phyloP scores from a whole-genome alignment of 1,139 yeast species.

The Geotrichum citri-aurantii region DNA sequence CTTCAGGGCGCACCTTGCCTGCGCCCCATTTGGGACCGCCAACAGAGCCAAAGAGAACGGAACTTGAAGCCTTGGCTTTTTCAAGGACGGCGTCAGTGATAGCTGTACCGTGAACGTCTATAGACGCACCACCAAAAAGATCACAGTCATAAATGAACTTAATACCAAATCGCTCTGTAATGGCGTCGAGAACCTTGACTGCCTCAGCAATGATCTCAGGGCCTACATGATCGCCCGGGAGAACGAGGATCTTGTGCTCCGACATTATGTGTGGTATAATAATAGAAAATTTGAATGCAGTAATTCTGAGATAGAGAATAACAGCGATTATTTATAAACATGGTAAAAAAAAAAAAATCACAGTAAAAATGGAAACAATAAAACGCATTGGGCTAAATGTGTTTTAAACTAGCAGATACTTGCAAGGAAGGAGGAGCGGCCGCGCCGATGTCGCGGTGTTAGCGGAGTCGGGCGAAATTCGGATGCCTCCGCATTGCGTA shows the following conservation, averaged over 20 bases:
- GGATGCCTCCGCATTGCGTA: background rate
- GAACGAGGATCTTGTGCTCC: conserved; percentile 60
- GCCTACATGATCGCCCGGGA: conserved; percentile 93
- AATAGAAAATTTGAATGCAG: background rate
- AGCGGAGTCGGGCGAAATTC: background rate
- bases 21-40: conserved; percentile 97
- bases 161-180: conserved; percentile 41
- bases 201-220: conserved; percentile 79
- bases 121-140: conserved; percentile 88
- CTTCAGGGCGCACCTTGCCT: conserved; percentile 68
- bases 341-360: background rate
- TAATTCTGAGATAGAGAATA: background rate
- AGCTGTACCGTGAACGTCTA: conserved; percentile 84
- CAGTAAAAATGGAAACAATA: background rate
- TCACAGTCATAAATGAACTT: conserved; percentile 61
- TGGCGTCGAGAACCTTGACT: conserved; percentile 69
- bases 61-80: conserved; percentile 72
- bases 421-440: background rate
- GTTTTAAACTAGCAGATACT: background rate
- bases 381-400: background rate
- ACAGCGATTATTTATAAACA: background rate
- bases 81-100: conserved; percentile 68
- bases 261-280: conserved; percentile 4
- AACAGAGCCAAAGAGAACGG: conserved; percentile 87
- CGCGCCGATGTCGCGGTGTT: background rate